These are phyloP conservation scores for Termitomyces sp. DNA, from an alignment of 768 basidiomycete genomes.

Conservation along the genomic window DNA sequence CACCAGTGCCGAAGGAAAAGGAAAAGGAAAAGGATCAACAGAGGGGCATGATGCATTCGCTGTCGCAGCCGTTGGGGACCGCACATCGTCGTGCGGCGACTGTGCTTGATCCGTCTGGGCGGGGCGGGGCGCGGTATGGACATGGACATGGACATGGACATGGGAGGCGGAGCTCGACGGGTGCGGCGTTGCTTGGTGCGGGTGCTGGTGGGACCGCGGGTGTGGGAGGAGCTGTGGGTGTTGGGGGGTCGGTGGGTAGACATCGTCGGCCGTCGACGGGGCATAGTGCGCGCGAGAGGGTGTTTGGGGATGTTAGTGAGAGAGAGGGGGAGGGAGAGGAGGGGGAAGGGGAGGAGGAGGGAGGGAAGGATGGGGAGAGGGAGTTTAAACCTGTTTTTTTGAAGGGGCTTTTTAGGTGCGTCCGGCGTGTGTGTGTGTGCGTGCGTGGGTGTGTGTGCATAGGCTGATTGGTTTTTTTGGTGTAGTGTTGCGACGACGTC, in stretches of 20 bases:
- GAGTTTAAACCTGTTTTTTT: conserved; percentile 93
- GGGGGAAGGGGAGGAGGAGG: conserved; percentile 29
- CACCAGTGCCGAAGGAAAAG: conserved; percentile 8
- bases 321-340: not conserved
- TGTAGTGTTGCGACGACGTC: conserved; percentile 90
- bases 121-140: not conserved
- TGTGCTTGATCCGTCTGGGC: not conserved
- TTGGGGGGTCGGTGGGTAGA: conserved; percentile 46
- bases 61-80: not conserved
- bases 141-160: not conserved
- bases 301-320: conserved; percentile 27
- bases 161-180: not conserved
- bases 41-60: conserved; percentile 55
- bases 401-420: conserved; percentile 91
- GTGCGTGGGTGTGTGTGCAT: too few species aligned
- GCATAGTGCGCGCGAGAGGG: conserved; percentile 26
- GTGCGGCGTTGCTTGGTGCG: conserved; percentile 12
- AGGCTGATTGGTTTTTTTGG: not conserved
- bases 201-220: conserved; percentile 9
- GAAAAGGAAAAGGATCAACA: too few species aligned
- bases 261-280: conserved; percentile 71
- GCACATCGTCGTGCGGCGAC: conserved; percentile 1
- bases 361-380: conserved; percentile 47
- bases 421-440: not conserved
- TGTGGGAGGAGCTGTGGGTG: conserved; percentile 7